Conservation (phyloP, 2,329 filamentous ascomycete genomes). For the Chrysoporthe deuterocubensis region DNA sequence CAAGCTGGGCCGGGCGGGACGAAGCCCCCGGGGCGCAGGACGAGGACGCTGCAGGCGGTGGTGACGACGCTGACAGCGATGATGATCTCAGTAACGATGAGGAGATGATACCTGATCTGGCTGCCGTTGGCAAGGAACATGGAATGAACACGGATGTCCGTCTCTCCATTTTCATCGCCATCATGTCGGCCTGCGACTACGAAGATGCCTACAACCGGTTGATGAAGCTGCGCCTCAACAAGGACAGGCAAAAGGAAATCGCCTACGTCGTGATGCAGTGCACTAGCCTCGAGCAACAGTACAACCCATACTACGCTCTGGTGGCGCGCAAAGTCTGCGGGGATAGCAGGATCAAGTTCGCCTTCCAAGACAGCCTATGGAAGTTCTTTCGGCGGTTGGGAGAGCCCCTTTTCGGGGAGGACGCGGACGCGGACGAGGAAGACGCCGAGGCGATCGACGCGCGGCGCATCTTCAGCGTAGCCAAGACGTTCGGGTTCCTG, state of each 20-base stretch:
- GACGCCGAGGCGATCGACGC: slow-evolving; percentile 55
- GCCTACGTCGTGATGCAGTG: slow-evolving; percentile 88
- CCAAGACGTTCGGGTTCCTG: slow-evolving; percentile 58
- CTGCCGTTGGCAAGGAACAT: slow-evolving; percentile 75
- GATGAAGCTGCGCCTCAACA: slow-evolving; percentile 82
- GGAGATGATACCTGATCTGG: slow-evolving; percentile 68
- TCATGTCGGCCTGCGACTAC: slow-evolving; percentile 83
- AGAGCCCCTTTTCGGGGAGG: slow-evolving; percentile 74
- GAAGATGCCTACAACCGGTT: slow-evolving; percentile 83
- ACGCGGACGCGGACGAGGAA: slow-evolving; percentile 59
- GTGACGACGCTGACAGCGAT: slow-evolving; percentile 41
- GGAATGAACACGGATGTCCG: slow-evolving; percentile 87
- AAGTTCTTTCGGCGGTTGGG: slow-evolving; percentile 83
- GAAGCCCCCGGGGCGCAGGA: slow-evolving; percentile 29
- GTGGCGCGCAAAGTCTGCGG: slow-evolving; percentile 79
- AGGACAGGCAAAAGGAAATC: slow-evolving; percentile 83
- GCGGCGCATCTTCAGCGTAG: slow-evolving; percentile 55
- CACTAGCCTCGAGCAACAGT: slow-evolving; percentile 77
- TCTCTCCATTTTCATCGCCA: slow-evolving; percentile 88
- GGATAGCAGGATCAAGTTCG: slow-evolving; percentile 76
- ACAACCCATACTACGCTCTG: slow-evolving; percentile 93
- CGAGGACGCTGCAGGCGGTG: slow-evolving; percentile 34
- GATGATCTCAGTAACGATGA: slow-evolving; percentile 44
- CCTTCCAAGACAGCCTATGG: slow-evolving; percentile 87
- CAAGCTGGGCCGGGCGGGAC: slow-evolving; percentile 72